Evolutionary conservation across 2,329 filamentous ascomycete genomes (phyloP).

Genomic region (Fusarium tanahbumbuense): DNA sequence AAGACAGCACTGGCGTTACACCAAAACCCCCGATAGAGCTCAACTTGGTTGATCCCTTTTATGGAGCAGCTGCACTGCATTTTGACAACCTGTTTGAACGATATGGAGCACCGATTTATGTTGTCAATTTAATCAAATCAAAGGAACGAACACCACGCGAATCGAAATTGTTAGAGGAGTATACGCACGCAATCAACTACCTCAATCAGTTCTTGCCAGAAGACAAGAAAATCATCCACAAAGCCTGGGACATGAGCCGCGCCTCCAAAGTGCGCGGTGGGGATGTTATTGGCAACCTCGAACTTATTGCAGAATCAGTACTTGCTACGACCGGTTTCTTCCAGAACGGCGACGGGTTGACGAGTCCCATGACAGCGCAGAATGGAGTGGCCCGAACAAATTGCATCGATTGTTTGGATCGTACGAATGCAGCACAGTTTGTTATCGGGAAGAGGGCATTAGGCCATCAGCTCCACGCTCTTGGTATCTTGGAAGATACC

Average conservation of each 20-base stretch:
- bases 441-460: constrained; percentile 96
- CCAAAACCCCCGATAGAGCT: constrained; percentile 97
- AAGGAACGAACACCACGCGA: constrained; percentile 90
- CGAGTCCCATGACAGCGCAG: constrained; percentile 75
- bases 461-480: constrained; percentile 89
- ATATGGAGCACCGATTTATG: constrained; percentile 92
- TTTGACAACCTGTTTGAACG: constrained; percentile 95
- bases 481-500: constrained; percentile 85
- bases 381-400: constrained; percentile 96
- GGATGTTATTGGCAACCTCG: constrained; percentile 93
- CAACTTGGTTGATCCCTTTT: constrained; percentile 96
- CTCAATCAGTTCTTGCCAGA: constrained; percentile 92
- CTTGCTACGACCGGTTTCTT: constrained; percentile 91
- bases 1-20: constrained; percentile 93
- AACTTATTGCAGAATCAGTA: constrained; percentile 89
- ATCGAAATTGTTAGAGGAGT: constrained; percentile 89
- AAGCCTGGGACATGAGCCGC: constrained; percentile 98
- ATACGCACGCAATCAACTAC: constrained; percentile 87
- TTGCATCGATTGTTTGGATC: constrained; percentile 96
- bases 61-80: constrained; percentile 89
- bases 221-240: constrained; percentile 89
- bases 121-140: constrained; percentile 89
- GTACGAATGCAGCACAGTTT: constrained; percentile 97
- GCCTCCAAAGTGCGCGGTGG: constrained; percentile 92
- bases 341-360: constrained; percentile 83